Percentiles rank a stretch among this genome's conserved stretches.
Conservation (phyloP, 2,329 filamentous ascomycete species). For the Colletotrichum sp. region DNA sequence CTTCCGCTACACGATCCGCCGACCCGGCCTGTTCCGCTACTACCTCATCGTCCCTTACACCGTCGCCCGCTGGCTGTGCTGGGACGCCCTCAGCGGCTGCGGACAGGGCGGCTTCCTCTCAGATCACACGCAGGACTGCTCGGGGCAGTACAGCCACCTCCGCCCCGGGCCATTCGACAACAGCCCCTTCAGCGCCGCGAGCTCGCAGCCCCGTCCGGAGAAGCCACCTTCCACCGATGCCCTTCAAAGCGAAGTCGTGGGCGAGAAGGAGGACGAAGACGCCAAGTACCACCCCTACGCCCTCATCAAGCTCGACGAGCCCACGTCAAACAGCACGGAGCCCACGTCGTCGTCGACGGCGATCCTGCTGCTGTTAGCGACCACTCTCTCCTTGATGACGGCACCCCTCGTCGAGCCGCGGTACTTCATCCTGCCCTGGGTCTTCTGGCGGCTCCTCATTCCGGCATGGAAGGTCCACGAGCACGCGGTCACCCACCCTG, state of each 20-base stretch:
- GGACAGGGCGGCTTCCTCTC: slow-evolving; percentile 8
- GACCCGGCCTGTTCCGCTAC: slow-evolving; percentile 68
- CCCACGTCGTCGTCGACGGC: slow-evolving; percentile 53
- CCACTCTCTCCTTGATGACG: slow-evolving; percentile 79
- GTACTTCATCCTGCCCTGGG: slow-evolving; percentile 95
- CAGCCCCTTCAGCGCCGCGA: slow-evolving; percentile 28
- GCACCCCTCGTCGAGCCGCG: slow-evolving; percentile 93
- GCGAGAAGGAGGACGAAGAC: background rate
- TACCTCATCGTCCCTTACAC: slow-evolving; percentile 74
- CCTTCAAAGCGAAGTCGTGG: background rate
- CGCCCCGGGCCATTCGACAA: slow-evolving; percentile 27
- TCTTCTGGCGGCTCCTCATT: slow-evolving; percentile 86
- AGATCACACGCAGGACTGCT: background rate
- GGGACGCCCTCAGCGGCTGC: slow-evolving; percentile 63
- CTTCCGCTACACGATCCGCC: slow-evolving; percentile 81
- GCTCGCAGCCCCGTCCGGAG: background rate
- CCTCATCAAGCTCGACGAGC: slow-evolving; percentile 25
- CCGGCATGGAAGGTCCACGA: slow-evolving; percentile 50
- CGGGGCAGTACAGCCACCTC: background rate
- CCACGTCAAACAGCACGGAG: slow-evolving; percentile 28
- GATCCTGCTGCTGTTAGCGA: slow-evolving; percentile 68
- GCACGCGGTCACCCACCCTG: background rate
- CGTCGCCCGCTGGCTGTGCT: slow-evolving; percentile 69
- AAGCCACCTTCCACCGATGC: background rate
- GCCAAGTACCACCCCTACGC: slow-evolving; percentile 7